Base-by-base conservation (phyloP, 257 asterid genomes). In the Paraleonurus japonicus region DNA sequence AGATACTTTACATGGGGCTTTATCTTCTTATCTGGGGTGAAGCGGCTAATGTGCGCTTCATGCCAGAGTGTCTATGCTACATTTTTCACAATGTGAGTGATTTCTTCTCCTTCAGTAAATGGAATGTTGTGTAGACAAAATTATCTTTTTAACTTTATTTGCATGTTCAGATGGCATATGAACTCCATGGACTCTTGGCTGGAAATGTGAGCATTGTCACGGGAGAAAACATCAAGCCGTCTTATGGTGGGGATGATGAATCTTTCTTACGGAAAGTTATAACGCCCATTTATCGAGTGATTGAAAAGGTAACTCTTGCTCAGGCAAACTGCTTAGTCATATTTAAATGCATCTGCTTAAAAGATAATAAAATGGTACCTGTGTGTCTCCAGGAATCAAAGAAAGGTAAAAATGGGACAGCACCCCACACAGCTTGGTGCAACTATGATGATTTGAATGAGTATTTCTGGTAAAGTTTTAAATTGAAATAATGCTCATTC, bases 21-120 rank as follows among this genome's bases (percentile, higher is more conserved):
- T 95, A 89, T 81, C 98, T 95, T 81, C 96, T 95, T 76, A 89
- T 95, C 67, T 95, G 99, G 99, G 99, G 99, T n/a, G 99, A 95
- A 85, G 99, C 96, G 50, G 98, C 96, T 75, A 95, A 95, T 66
- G 71, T 92, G 16, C 93, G 98, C 60, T 95, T 95, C 89, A 85
- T 95, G 90, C 99, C 99, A 13, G 99, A 95, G 90, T 95, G 98
- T 78, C 83, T 95, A 43, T 91, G 99, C 90, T 95, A 95, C 84
- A 95, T 95, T 81, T 95, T 95, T 73, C 99, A 92, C 77, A 95
- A 91, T 58, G 99, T 95, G 67, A 82, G 98, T 80, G 67, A 23
- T 75, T 80, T 74, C 16, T 72, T 80, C 66, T 65, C 68, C 72
- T 70, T 70, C 55, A 24, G n/a, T 20, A 76, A 17, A n/a, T 57